Evolutionary conservation across 345 rosid genomes (phyloP), one percentile per base, ranked within the genome.

Genomic region (Aquilaria sinensis): DNA sequence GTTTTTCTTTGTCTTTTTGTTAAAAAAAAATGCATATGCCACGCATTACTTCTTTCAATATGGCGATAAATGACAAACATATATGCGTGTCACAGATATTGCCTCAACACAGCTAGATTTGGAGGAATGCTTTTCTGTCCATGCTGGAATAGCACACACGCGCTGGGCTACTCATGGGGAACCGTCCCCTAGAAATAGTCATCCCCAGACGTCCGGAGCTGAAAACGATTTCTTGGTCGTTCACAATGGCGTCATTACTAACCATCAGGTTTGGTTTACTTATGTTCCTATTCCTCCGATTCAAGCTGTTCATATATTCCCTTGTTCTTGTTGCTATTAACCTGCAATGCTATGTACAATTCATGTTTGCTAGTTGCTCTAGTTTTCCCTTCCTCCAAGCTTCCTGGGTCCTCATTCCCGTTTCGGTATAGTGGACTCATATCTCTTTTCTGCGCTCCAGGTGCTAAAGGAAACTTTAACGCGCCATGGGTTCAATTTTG

Each of bases 131-230:
- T 87, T 87, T 68, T 60, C 71, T 33, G 57, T 76, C 41, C 98
- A 93, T 77, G 98, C 94, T 54, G 94, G 97, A n/a, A 90, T 93
- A 75, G 98, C 98, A 9, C 98, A 93, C 71, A 93, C 97, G 0
- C 78, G 98, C 15, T 93, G 97, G 98, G 97, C 98, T 30, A 93
- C 98, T 51, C 98, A 93, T 72, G 97, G 98, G 47, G 97, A 87
- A 66, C 98, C 98, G 51, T 82, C 97, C 72, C 83, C 97, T 10
- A 81, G 88, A 77, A 93, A 93, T 62, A 78, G 97, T 72, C 98
- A 93, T 77, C 98, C 97, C 53, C 97, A 93, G 75, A 59, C 85
- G 2, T 87, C 97, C 12, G 97, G 96, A 69, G 61, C 74, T 70
- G 96, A 80, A 58, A 82, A 93, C 74, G 98, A 90, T 41, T 93